Evolutionary conservation across 306 rosid species (phyloP).

Genomic region (Quercus gilva): DNA sequence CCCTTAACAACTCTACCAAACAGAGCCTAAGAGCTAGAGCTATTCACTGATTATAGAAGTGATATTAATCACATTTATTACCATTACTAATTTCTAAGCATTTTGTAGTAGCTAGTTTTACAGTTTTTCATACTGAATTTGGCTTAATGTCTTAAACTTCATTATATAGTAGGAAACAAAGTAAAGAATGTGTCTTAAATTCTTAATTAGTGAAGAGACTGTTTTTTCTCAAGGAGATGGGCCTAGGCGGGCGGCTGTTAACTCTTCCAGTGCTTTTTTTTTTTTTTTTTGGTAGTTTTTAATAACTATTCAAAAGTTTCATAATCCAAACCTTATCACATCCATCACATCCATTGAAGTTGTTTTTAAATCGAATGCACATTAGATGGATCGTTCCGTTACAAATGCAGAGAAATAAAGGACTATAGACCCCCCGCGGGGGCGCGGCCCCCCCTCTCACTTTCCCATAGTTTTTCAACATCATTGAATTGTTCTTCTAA

Average conservation of each 20-base stretch:
- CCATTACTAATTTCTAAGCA: too few relatives aligned
- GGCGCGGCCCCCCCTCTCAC: too few relatives aligned
- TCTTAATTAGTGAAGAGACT: too few relatives aligned
- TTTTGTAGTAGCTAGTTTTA: too few relatives aligned
- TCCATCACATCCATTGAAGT: background rate
- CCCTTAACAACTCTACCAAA: too few relatives aligned
- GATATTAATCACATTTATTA: too few relatives aligned
- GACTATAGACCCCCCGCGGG: background rate
- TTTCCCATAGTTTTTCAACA: too few relatives aligned
- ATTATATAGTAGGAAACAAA: background rate
- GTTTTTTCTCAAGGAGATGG: background rate
- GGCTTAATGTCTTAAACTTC: background rate
- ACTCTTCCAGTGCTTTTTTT: background rate
- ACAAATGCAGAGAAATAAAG: background rate
- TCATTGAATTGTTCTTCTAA: too few relatives aligned
- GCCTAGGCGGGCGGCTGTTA: too few relatives aligned
- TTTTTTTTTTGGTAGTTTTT: background rate
- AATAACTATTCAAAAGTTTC: background rate
- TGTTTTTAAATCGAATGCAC: background rate
- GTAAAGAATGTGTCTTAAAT: too few relatives aligned
- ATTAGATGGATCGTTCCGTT: background rate
- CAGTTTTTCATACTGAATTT: background rate
- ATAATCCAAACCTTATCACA: background rate
- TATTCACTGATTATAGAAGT: too few relatives aligned
- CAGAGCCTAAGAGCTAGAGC: too few relatives aligned